Evolutionary conservation across 768 basidiomycete species (phyloP), one percentile per base, ranked within the genome.

Genomic region (Tricholoma bakamatsutake): DNA sequence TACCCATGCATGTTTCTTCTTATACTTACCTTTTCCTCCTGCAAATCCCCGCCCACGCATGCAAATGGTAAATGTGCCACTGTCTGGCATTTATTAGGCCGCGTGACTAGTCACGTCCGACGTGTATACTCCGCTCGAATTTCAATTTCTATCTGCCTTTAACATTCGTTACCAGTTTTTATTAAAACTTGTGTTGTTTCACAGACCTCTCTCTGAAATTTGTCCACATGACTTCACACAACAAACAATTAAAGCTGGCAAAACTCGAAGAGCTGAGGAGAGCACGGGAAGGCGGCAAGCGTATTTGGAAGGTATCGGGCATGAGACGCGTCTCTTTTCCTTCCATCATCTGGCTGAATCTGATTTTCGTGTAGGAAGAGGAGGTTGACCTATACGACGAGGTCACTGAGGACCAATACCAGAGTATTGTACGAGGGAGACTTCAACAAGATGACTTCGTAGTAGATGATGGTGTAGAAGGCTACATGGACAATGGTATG

Each of bases 401-500:
- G 63, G 89, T 98, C 13, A 81, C 86, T 0, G 95, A 97, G 54
- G 90, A 90, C 9, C 86, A 93, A 62, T 99, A 98, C 69, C 82
- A 80, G 61, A 76, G 79, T 17, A 88, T 99, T 54, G 97, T 99
- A 4, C 81, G 80, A 54, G 84, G 85, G 1, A 79, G 97, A 15
- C 77, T 97, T 6, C 85, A 90, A 57, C 75, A 76, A 61, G 93
- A 98, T 60, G 97, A 99, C 68, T 99, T 99, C 59, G 91, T 98
- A 17, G 87, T 89, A 35, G 97, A 98, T 64, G 97, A 98, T 72
- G 93, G 93, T 27, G 81, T 88, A 0, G 80, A 77, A 12, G 97
- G 93, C 5, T 98, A 99, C 64, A 85, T 88, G 68, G 97, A 99
- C 73, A 92, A 97, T 66, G 97, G 97, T 4, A 87, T 93, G 85